A percentile compares a stretch with the other conserved stretches of the same genome.
Evolutionary conservation across 768 basidiomycete genomes (phyloP).

Genomic region (Pisolithus orientalis): DNA sequence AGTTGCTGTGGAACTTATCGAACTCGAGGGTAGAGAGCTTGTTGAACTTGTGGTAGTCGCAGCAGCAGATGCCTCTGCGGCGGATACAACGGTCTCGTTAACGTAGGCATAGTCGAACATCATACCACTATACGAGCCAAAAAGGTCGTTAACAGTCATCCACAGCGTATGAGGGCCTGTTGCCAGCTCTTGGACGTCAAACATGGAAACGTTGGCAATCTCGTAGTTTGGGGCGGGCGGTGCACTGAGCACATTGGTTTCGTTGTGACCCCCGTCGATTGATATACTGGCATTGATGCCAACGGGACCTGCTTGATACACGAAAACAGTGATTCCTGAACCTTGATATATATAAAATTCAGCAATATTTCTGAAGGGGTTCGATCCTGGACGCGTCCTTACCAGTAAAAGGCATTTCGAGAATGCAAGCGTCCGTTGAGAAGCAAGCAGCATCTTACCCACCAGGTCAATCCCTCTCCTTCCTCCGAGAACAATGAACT

Average conservation of each 20-base stretch:
- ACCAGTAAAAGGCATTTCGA: slow-evolving; percentile 20
- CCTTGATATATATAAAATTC: slow-evolving; percentile 2
- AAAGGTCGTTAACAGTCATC: slow-evolving; percentile 14
- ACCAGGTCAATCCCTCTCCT: neutral
- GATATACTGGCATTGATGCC: slow-evolving; percentile 19
- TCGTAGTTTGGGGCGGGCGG: slow-evolving; percentile 14
- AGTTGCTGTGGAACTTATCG: neutral
- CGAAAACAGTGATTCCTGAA: slow-evolving; percentile 18
- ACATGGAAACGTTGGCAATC: slow-evolving; percentile 19
- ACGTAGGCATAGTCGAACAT: slow-evolving; percentile 21
- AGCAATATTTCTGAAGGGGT: neutral
- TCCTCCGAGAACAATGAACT: neutral
- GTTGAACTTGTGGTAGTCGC: neutral
- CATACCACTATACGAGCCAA: slow-evolving; percentile 17
- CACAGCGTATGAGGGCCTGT: slow-evolving; percentile 10
- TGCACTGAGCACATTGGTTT: slow-evolving; percentile 13
- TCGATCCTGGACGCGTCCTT: neutral
- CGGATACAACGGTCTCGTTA: slow-evolving; percentile 13
- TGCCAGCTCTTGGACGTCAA: slow-evolving; percentile 14
- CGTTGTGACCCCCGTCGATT: slow-evolving; percentile 6
- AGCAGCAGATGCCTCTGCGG: neutral
- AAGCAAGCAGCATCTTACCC: slow-evolving; percentile 16
- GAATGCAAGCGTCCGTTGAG: slow-evolving; percentile 10
- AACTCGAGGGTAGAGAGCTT: neutral
- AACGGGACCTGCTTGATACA: slow-evolving; percentile 18